Conservation (phyloP, 2,329 filamentous ascomycete species). For the Diaporthe caulivora region DNA sequence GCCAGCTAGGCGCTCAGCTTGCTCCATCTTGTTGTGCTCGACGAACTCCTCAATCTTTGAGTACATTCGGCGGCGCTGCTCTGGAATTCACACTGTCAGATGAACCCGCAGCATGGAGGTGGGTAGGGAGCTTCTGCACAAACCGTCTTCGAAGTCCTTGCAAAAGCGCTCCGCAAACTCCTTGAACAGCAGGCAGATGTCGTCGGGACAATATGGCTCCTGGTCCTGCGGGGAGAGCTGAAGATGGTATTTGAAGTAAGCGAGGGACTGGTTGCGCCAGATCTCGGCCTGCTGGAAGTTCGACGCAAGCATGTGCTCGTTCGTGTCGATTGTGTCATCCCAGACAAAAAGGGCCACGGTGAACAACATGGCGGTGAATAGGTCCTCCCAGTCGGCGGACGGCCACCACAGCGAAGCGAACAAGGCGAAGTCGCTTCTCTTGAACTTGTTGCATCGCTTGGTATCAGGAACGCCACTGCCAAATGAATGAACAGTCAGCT, state of each 20-base stretch:
- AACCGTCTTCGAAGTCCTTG: constrained; percentile 37
- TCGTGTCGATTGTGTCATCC: constrained; percentile 51
- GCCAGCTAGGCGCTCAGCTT: constrained; percentile 40
- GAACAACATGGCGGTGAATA: constrained; percentile 48
- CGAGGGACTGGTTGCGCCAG: constrained; percentile 48
- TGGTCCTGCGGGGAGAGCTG: constrained; percentile 41
- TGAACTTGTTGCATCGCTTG: constrained; percentile 48
- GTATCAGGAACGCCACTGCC: constrained; percentile 47
- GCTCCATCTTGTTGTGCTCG: constrained; percentile 39
- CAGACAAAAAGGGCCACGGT: constrained; percentile 51
- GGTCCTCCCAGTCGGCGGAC: constrained; percentile 49
- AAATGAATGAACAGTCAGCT: constrained; percentile 11
- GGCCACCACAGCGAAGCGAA: constrained; percentile 52
- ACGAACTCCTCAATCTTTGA: constrained; percentile 41
- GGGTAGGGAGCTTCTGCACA: not conserved
- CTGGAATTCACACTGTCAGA: not conserved
- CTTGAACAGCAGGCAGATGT: constrained; percentile 41
- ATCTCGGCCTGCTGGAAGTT: constrained; percentile 45
- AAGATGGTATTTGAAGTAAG: constrained; percentile 46
- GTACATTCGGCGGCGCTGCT: constrained; percentile 39
- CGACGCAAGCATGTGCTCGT: constrained; percentile 48
- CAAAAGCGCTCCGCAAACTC: constrained; percentile 40
- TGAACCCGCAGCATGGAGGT: not conserved
- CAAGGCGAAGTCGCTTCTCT: constrained; percentile 49
- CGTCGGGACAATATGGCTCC: constrained; percentile 37